Conservation (phyloP, 371 early-diverging fungal species). For the Rhizopus arrhizus region DNA sequence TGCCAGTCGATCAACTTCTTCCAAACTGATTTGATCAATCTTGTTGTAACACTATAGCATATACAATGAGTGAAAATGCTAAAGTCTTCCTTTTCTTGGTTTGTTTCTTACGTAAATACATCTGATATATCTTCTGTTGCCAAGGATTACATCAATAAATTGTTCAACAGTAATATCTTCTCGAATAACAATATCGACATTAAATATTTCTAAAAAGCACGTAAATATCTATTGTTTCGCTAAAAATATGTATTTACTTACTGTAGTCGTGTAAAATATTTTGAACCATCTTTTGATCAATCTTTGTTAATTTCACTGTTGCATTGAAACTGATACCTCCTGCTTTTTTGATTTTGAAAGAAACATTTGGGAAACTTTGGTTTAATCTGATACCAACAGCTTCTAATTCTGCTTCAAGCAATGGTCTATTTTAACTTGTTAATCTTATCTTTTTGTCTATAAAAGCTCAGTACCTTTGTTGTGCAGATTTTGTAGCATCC, state of each 20-base stretch:
- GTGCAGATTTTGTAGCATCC: constrained; percentile 94
- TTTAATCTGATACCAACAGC: constrained; percentile 98
- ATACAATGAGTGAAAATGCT: constrained; percentile 2
- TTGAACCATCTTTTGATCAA: constrained; percentile 91
- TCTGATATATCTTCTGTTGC: constrained; percentile 95
- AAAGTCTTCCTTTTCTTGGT: not conserved
- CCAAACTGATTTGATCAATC: constrained; percentile 96
- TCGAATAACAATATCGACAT: constrained; percentile 98
- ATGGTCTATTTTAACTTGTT: constrained; percentile 51
- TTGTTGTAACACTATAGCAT: constrained; percentile 87
- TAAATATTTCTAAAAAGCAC: constrained; percentile 77
- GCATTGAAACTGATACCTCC: constrained; percentile 97
- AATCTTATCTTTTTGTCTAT: not conserved
- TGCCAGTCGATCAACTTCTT: constrained; percentile 94
- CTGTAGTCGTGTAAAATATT: constrained; percentile 97
- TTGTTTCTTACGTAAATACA: constrained; percentile 84
- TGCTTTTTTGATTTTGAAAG: constrained; percentile 96
- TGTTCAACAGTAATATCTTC: constrained; percentile 98
- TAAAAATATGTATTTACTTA: constrained; percentile 27
- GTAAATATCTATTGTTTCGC: not conserved
- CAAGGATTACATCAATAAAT: constrained; percentile 98
- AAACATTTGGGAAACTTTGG: constrained; percentile 88
- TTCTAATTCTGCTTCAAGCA: constrained; percentile 97
- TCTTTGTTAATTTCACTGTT: constrained; percentile 84
- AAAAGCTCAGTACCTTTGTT: constrained; percentile 59